Evolutionary conservation across 495 filamentous ascomycete genomes (phyloP).

Genomic region (Tricharina praecox): DNA sequence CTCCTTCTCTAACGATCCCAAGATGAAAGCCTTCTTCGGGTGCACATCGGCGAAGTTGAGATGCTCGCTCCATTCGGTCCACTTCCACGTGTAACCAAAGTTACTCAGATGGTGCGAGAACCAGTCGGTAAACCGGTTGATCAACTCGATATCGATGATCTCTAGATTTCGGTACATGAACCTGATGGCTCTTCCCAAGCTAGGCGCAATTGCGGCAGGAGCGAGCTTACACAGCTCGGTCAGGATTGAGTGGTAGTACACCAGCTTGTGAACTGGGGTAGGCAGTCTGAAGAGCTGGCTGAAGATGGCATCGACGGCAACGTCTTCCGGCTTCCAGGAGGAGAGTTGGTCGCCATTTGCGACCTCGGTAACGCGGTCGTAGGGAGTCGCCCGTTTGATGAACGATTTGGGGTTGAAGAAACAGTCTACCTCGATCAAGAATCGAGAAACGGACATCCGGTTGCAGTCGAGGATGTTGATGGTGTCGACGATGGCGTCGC

Average conservation of each 20-base stretch:
- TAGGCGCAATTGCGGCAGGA: slow-evolving; percentile 88
- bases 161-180: slow-evolving; percentile 69
- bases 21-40: slow-evolving; percentile 82
- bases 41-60: slow-evolving; percentile 57
- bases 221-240: slow-evolving; percentile 92
- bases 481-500: slow-evolving; percentile 77
- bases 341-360: slow-evolving; percentile 40
- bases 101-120: slow-evolving; percentile 96
- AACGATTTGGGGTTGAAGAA: slow-evolving; percentile 81
- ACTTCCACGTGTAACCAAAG: slow-evolving; percentile 99
- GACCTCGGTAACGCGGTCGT: slow-evolving; percentile 70
- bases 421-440: slow-evolving; percentile 83
- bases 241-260: slow-evolving; percentile 89
- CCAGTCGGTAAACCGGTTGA: slow-evolving; percentile 85
- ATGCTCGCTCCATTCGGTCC: slow-evolving; percentile 93
- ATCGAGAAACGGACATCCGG: slow-evolving; percentile 67
- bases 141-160: slow-evolving; percentile 71
- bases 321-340: slow-evolving; percentile 96
- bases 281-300: slow-evolving; percentile 84
- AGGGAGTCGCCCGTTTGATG: slow-evolving; percentile 77
- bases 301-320: slow-evolving; percentile 91
- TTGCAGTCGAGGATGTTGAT: slow-evolving; percentile 92
- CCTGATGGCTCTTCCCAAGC: slow-evolving; percentile 80
- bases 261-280: slow-evolving; percentile 74
- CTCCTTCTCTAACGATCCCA: slow-evolving; percentile 84